A percentile compares a stretch with the other conserved stretches of the same genome.
phyloP scores from a whole-genome alignment of 371 early-diverging fungal species.

The Syncephalastrum contaminatum region DNA sequence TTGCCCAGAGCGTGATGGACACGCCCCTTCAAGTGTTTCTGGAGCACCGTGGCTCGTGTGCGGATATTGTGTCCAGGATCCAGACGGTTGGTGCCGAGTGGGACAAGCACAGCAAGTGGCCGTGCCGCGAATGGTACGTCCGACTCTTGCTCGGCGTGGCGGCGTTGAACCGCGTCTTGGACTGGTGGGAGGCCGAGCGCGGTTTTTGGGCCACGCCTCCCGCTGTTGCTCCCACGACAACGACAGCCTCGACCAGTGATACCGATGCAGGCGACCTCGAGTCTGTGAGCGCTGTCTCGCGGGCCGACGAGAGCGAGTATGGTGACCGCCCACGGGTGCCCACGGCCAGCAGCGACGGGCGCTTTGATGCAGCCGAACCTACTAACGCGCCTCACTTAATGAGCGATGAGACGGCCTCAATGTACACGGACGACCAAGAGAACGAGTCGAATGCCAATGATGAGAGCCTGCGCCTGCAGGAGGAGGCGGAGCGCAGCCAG shows the following conservation, averaged over 20 bases:
- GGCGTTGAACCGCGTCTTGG: slow-evolving; percentile 57
- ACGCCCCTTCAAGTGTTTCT: slow-evolving; percentile 54
- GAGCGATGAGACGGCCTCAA: slow-evolving; percentile 3
- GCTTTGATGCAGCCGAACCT: background rate
- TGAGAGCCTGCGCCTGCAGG: slow-evolving; percentile 39
- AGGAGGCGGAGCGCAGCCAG: slow-evolving; percentile 56
- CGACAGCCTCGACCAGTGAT: slow-evolving; percentile 15
- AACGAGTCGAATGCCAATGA: slow-evolving; percentile 18
- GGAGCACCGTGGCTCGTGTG: slow-evolving; percentile 52
- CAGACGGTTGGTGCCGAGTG: slow-evolving; percentile 48
- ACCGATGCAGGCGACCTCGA: slow-evolving; percentile 16
- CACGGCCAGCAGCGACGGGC: slow-evolving; percentile 7
- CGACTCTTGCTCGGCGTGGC: slow-evolving; percentile 54
- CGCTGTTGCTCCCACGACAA: slow-evolving; percentile 1
- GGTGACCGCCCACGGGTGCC: slow-evolving; percentile 11
- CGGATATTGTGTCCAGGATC: slow-evolving; percentile 53
- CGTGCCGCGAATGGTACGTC: slow-evolving; percentile 58
- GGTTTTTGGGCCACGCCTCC: slow-evolving; percentile 38
- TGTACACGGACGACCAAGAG: slow-evolving; percentile 15
- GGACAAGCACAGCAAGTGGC: slow-evolving; percentile 59
- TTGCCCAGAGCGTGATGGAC: slow-evolving; percentile 58
- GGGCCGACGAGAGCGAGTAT: slow-evolving; percentile 8
- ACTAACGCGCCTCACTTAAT: background rate
- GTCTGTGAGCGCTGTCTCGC: slow-evolving; percentile 10
- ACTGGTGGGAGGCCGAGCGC: slow-evolving; percentile 65